These are phyloP conservation scores for Dryas drummondii DNA, from an alignment of 306 rosid genomes.

Conservation along the genomic window DNA sequence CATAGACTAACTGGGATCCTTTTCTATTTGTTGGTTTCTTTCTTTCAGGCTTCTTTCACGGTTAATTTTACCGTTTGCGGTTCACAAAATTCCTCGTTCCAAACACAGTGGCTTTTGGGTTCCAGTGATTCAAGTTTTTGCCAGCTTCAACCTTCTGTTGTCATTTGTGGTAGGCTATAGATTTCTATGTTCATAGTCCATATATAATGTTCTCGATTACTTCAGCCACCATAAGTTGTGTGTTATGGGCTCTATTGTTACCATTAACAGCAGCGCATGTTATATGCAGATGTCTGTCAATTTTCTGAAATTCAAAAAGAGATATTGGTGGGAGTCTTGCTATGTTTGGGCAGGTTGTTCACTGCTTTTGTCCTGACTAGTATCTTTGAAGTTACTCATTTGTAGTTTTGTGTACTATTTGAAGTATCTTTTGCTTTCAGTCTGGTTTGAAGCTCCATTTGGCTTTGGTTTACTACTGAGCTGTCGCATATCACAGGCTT, in stretches of 20 bases:
- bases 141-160: constrained; percentile 80
- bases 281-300: constrained; percentile 53
- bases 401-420: not conserved
- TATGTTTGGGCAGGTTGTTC: constrained; percentile 84
- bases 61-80: constrained; percentile 56
- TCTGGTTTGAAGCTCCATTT: constrained; percentile 90
- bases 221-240: not conserved
- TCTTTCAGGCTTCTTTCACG: constrained; percentile 74
- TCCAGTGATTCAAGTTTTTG: constrained; percentile 83
- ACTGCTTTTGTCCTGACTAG: constrained; percentile 26
- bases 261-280: not conserved
- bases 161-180: constrained; percentile 60
- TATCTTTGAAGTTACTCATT: not conserved
- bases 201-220: constrained; percentile 10
- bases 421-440: constrained; percentile 50
- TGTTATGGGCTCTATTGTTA: not conserved
- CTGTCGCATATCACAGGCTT: constrained; percentile 81
- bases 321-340: constrained; percentile 83
- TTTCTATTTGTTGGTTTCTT: constrained; percentile 25
- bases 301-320: constrained; percentile 54
- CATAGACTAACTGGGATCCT: not conserved
- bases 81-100: constrained; percentile 76
- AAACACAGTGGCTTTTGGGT: constrained; percentile 94
- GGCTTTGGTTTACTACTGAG: constrained; percentile 91
- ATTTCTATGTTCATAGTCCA: constrained; percentile 11